Conservation (phyloP, 768 basidiomycete genomes). For the Dacryopinax spathularia region DNA sequence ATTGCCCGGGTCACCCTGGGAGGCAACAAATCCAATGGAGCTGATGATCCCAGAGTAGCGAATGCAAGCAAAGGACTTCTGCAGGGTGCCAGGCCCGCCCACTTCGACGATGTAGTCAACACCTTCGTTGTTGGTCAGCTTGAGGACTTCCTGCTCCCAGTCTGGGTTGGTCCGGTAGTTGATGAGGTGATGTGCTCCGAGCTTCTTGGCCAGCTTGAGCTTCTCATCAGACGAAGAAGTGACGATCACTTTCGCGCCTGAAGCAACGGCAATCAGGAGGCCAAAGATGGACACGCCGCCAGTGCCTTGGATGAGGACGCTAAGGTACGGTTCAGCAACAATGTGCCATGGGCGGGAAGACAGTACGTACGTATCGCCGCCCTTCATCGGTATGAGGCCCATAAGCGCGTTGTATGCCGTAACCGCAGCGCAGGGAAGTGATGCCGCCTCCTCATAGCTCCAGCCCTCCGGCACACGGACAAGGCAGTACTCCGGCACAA, state of each 20-base stretch:
- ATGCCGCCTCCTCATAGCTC: conserved; percentile 49
- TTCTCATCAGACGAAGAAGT: conserved; percentile 58
- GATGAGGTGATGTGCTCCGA: conserved; percentile 42
- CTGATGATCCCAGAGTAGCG: conserved; percentile 33
- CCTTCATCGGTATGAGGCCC: conserved; percentile 37
- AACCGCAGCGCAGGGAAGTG: conserved; percentile 46
- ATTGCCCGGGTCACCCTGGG: conserved; percentile 12
- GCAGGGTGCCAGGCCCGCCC: conserved; percentile 39
- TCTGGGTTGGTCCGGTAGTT: conserved; percentile 45
- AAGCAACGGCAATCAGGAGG: conserved; percentile 45
- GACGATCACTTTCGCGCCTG: conserved; percentile 49
- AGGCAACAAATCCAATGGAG: conserved; percentile 39
- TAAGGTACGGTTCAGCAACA: neutral
- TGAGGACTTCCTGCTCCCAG: conserved; percentile 42
- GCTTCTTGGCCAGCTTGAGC: conserved; percentile 35
- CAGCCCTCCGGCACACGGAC: conserved; percentile 43
- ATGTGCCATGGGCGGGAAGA: neutral
- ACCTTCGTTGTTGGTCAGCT: conserved; percentile 25
- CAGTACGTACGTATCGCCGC: conserved; percentile 42
- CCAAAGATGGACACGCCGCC: conserved; percentile 32
- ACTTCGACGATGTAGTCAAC: conserved; percentile 36
- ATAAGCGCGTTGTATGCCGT: conserved; percentile 50
- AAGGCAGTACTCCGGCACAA: conserved; percentile 32
- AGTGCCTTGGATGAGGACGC: conserved; percentile 14
- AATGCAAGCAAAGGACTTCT: conserved; percentile 30